Evolutionary conservation across 768 basidiomycete species (phyloP).

Genomic region (Tulasnella sp.): DNA sequence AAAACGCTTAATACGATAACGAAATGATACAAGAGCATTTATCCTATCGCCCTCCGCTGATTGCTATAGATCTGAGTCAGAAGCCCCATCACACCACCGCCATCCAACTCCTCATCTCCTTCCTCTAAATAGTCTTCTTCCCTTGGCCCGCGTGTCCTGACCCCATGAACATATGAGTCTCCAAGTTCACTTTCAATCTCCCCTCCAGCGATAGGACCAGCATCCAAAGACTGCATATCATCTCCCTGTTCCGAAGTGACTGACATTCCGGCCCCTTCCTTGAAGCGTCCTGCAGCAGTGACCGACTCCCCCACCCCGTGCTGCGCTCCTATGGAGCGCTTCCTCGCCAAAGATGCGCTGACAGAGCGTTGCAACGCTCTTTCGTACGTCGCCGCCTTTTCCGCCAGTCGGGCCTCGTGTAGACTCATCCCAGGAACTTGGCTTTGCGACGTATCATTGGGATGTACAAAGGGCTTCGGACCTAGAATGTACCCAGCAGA

Average conservation of each 20-base stretch:
- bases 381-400: constrained; percentile 64
- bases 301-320: neutral
- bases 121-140: constrained; percentile 31
- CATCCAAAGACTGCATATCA: no score
- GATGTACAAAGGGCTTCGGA: constrained; percentile 4
- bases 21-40: neutral
- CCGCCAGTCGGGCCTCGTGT: constrained; percentile 29
- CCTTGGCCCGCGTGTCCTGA: constrained; percentile 27
- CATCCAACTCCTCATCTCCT: constrained; percentile 54
- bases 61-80: constrained; percentile 70
- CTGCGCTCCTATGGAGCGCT: constrained; percentile 7
- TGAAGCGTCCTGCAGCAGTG: neutral
- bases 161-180: constrained; percentile 67
- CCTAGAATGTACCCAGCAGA: neutral
- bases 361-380: constrained; percentile 40
- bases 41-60: constrained; percentile 19
- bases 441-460: constrained; percentile 11
- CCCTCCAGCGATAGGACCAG: constrained; percentile 28
- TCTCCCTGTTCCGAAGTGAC: no score
- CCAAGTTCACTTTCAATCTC: constrained; percentile 49
- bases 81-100: constrained; percentile 65
- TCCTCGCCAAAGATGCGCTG: constrained; percentile 14
- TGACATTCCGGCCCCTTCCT: neutral
- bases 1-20: no score
- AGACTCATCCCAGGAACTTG: constrained; percentile 25